phyloP scores from a whole-genome alignment of 352 stramenopile genomes.

The Globisporangium yorkense region DNA sequence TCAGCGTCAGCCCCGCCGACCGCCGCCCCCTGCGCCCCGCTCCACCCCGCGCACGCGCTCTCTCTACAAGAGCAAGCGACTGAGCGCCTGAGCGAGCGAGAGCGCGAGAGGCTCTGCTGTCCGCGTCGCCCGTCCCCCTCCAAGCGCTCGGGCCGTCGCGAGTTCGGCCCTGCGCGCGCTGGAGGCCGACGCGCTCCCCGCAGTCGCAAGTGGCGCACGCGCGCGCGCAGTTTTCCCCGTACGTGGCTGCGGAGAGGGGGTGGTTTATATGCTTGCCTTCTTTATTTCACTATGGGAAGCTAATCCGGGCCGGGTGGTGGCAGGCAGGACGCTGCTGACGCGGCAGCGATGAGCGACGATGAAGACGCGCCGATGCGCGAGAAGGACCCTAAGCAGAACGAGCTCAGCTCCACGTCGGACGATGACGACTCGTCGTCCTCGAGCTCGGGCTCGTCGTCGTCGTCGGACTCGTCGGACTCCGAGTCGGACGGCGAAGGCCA shows the following conservation, averaged over 20 bases:
- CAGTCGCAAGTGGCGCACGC: neutral
- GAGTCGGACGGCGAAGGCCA: conserved; percentile 51
- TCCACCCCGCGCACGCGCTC: neutral
- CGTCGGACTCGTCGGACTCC: conserved; percentile 73
- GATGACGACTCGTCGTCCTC: conserved; percentile 76
- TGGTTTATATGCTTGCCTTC: neutral
- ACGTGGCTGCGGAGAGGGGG: neutral
- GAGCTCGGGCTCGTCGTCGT: conserved; percentile 60
- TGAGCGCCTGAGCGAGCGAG: too few relatives aligned
- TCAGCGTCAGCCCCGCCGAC: neutral
- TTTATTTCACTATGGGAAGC: neutral
- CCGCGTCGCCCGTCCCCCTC: neutral
- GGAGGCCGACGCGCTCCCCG: neutral
- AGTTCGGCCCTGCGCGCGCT: too few relatives aligned
- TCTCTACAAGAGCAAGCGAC: neutral
- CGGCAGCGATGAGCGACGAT: conserved; percentile 21
- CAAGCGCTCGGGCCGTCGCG: too few relatives aligned
- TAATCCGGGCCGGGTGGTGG: neutral
- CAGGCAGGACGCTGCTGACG: neutral
- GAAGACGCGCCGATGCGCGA: conserved; percentile 16
- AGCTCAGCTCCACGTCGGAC: conserved; percentile 61
- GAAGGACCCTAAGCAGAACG: conserved; percentile 18
- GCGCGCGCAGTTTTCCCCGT: neutral
- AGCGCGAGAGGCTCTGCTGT: too few relatives aligned
- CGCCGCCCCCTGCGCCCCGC: neutral